Evolutionary conservation across 164 flowering plant species (phyloP).

Genomic region (Malania oleifera): DNA sequence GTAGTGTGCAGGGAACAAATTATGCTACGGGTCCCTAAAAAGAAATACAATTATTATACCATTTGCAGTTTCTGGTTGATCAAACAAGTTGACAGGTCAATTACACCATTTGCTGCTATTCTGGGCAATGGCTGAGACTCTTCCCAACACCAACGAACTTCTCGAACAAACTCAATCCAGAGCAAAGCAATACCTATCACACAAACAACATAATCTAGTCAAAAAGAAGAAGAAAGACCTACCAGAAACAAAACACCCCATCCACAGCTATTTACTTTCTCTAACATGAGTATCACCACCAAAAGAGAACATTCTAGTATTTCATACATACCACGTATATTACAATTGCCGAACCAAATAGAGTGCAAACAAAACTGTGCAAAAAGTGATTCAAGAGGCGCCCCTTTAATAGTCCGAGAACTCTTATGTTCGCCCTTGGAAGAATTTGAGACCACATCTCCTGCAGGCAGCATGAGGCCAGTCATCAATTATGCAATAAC

Average conservation of each 20-base stretch:
- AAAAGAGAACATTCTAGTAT: slow-evolving; percentile 1
- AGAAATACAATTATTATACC: slow-evolving; percentile 41
- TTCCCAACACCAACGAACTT: slow-evolving; percentile 99
- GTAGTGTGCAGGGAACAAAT: background rate
- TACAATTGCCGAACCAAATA: slow-evolving; percentile 94
- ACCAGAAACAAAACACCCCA: background rate
- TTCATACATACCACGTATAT: slow-evolving; percentile 70
- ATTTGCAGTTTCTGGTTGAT: slow-evolving; percentile 90
- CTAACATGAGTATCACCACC: slow-evolving; percentile 1
- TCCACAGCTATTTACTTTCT: background rate
- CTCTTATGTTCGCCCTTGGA: slow-evolving; percentile 47
- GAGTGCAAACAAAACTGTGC: slow-evolving; percentile 82
- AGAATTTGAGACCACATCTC: slow-evolving; percentile 28
- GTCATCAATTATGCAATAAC: too few relatives aligned
- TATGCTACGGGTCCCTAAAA: background rate
- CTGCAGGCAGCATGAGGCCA: slow-evolving; percentile 23
- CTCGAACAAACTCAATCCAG: slow-evolving; percentile 97
- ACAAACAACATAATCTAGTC: background rate
- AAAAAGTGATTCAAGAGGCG: slow-evolving; percentile 87
- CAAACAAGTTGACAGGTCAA: slow-evolving; percentile 86
- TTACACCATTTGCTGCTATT: slow-evolving; percentile 50
- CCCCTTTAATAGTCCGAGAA: slow-evolving; percentile 83
- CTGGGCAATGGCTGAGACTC: slow-evolving; percentile 83
- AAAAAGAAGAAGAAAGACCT: slow-evolving; percentile 1
- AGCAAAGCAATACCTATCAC: slow-evolving; percentile 74